Conservation (phyloP, 371 early-diverging fungal species). For the Syncephalastrum contaminatum region DNA sequence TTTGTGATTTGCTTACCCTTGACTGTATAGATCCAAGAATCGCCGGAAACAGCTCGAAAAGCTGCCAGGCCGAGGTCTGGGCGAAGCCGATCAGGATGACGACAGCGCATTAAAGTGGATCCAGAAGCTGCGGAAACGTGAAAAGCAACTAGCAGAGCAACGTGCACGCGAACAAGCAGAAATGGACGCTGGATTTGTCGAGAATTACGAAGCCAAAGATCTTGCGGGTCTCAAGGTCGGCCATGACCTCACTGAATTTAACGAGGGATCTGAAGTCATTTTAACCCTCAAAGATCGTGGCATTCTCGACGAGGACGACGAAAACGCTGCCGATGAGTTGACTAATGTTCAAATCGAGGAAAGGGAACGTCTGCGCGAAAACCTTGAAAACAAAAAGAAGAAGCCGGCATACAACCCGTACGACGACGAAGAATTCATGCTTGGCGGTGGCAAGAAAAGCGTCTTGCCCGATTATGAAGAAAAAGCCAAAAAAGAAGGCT, state of each 20-base stretch:
- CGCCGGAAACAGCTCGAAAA: conserved; percentile 55
- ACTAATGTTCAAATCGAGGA: conserved; percentile 73
- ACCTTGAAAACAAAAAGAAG: conserved; percentile 78
- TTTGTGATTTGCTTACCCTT: neutral
- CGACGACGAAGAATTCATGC: conserved; percentile 75
- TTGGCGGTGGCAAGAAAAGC: conserved; percentile 49
- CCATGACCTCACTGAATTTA: conserved; percentile 72
- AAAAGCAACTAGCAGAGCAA: conserved; percentile 53
- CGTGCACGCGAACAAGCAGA: conserved; percentile 49
- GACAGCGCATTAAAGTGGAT: conserved; percentile 67
- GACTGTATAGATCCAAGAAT: conserved; percentile 52
- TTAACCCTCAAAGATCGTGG: conserved; percentile 85
- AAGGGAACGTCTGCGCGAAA: conserved; percentile 61
- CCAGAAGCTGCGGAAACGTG: conserved; percentile 44
- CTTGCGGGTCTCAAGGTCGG: conserved; percentile 77
- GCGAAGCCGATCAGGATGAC: conserved; percentile 62
- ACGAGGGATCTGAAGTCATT: conserved; percentile 76
- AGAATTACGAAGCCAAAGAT: conserved; percentile 50
- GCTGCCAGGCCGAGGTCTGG: conserved; percentile 71
- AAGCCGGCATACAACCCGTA: conserved; percentile 72
- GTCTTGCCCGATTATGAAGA: conserved; percentile 88
- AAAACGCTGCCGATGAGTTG: conserved; percentile 75
- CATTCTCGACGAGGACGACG: conserved; percentile 68
- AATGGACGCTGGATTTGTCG: conserved; percentile 28
- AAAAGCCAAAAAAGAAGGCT: conserved; percentile 52